Evolutionary conservation across 2,329 filamentous ascomycete genomes (phyloP).

Genomic region (Claviceps africana): DNA sequence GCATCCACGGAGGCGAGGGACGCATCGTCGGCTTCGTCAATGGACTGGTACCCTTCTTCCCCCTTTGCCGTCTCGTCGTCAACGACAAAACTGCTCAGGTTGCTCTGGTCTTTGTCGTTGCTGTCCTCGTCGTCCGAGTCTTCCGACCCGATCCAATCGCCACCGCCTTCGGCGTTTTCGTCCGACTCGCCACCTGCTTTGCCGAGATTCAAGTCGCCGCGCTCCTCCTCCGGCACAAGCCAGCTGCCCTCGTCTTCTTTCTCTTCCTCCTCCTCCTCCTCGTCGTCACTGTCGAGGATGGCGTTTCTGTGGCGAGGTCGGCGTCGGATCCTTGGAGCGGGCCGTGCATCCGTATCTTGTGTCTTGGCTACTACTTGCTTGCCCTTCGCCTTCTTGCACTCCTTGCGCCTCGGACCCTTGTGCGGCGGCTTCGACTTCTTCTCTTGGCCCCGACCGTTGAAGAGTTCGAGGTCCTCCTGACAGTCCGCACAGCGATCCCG

Average conservation of each 20-base stretch:
- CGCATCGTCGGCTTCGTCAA: slow-evolving; percentile 16
- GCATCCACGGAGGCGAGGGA: slow-evolving; percentile 22
- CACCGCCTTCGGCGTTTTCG: slow-evolving; percentile 76
- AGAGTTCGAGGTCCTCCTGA: slow-evolving; percentile 54
- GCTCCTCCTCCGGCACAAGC: slow-evolving; percentile 60
- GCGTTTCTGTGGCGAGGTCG: slow-evolving; percentile 38
- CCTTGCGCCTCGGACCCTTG: slow-evolving; percentile 21
- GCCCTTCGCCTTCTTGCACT: slow-evolving; percentile 20
- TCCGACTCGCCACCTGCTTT: slow-evolving; percentile 76
- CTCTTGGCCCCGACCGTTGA: slow-evolving; percentile 33
- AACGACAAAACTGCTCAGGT: slow-evolving; percentile 41
- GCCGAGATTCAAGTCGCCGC: slow-evolving; percentile 46
- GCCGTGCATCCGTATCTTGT: slow-evolving; percentile 11
- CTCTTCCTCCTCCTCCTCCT: slow-evolving; percentile 57
- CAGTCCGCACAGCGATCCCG: slow-evolving; percentile 57
- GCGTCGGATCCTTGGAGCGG: slow-evolving; percentile 11
- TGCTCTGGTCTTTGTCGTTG: slow-evolving; percentile 30
- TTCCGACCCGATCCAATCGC: slow-evolving; percentile 60
- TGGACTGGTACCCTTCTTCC: slow-evolving; percentile 16
- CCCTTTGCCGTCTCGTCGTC: slow-evolving; percentile 31
- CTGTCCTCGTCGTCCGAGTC: slow-evolving; percentile 48
- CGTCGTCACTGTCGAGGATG: slow-evolving; percentile 52
- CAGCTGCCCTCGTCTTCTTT: slow-evolving; percentile 63
- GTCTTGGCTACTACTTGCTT: slow-evolving; percentile 10
- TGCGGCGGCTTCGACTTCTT: slow-evolving; percentile 22